Percentiles rank a stretch among this genome's conserved stretches.
Evolutionary conservation across 1,284 basidiomycete genomes (phyloP).

Genomic region (Volvariella surrecta): DNA sequence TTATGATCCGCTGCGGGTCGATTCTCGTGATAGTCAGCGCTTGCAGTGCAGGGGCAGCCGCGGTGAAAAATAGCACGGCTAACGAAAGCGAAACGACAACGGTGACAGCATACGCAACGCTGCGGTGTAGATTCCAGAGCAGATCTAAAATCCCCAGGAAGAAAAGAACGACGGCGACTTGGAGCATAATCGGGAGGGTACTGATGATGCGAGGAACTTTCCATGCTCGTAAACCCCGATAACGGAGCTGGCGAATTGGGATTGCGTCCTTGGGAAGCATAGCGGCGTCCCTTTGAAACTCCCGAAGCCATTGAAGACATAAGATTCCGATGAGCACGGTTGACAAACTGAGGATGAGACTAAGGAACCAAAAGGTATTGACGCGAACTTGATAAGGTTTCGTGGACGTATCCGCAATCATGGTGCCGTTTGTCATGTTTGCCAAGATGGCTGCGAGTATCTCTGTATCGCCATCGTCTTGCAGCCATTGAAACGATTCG

Average conservation of each 20-base stretch:
- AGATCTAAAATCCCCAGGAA: slow-evolving; percentile 7
- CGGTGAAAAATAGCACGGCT: neutral
- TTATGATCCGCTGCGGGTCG: neutral
- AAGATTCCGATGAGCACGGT: slow-evolving; percentile 3
- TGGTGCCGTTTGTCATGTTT: no score
- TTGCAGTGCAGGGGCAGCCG: neutral
- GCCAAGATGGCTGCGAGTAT: neutral
- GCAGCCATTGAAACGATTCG: slow-evolving; percentile 1
- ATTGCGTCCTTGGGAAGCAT: slow-evolving; percentile 1
- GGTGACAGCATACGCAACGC: neutral
- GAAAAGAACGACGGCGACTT: slow-evolving; percentile 6
- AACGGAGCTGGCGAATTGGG: slow-evolving; percentile 6
- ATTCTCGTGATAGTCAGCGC: neutral
- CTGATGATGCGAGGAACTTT: slow-evolving; percentile 4
- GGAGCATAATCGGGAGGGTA: slow-evolving; percentile 4
- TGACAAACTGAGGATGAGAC: slow-evolving; percentile 2
- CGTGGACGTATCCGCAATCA: no score
- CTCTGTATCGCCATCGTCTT: neutral
- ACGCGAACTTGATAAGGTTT: neutral
- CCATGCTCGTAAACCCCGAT: slow-evolving; percentile 3
- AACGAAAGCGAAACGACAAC: neutral
- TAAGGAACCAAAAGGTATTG: slow-evolving; percentile 3
- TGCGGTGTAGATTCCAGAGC: slow-evolving; percentile 1
- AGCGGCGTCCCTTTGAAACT: neutral
- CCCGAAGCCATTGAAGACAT: slow-evolving; percentile 4